Evolutionary conservation across 805 yeast species (phyloP).

Genomic region (Ogataea nitratoaversa): DNA sequence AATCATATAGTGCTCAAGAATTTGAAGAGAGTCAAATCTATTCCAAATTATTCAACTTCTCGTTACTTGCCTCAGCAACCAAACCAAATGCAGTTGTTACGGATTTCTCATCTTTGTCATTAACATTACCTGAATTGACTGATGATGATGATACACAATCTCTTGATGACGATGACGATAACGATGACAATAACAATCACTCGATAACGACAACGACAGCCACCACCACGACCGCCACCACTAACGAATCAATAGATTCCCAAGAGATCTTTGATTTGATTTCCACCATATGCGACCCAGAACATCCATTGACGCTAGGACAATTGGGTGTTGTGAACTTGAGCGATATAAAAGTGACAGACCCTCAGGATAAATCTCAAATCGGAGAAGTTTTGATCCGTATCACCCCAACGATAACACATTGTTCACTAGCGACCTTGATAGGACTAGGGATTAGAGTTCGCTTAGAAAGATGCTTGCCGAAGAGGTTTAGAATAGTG

Average conservation of each 20-base stretch:
- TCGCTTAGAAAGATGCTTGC: conserved; percentile 81
- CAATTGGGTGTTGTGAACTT: conserved; percentile 91
- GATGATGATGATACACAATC: conserved; percentile 11
- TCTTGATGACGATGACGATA: conserved; percentile 6
- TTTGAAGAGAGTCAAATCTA: conserved; percentile 18
- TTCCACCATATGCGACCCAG: conserved; percentile 90
- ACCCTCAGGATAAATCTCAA: conserved; percentile 46
- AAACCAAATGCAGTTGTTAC: not conserved
- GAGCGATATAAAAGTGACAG: conserved; percentile 68
- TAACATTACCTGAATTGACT: conserved; percentile 10
- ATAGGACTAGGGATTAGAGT: conserved; percentile 95
- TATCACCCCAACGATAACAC: conserved; percentile 97
- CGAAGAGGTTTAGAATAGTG: conserved; percentile 75
- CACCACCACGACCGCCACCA: conserved; percentile 12
- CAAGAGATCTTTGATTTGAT: conserved; percentile 89
- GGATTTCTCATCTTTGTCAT: not conserved
- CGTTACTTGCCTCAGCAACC: conserved; percentile 19
- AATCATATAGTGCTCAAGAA: conserved; percentile 9
- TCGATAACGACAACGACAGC: conserved; percentile 1
- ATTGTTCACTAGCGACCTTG: conserved; percentile 91
- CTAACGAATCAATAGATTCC: conserved; percentile 64
- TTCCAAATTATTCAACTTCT: conserved; percentile 30
- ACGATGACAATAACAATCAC: conserved; percentile 7
- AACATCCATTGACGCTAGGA: conserved; percentile 92
- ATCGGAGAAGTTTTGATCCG: conserved; percentile 74